Evolutionary conservation across 495 filamentous ascomycete genomes (phyloP).

Genomic region (Daldinia loculata): DNA sequence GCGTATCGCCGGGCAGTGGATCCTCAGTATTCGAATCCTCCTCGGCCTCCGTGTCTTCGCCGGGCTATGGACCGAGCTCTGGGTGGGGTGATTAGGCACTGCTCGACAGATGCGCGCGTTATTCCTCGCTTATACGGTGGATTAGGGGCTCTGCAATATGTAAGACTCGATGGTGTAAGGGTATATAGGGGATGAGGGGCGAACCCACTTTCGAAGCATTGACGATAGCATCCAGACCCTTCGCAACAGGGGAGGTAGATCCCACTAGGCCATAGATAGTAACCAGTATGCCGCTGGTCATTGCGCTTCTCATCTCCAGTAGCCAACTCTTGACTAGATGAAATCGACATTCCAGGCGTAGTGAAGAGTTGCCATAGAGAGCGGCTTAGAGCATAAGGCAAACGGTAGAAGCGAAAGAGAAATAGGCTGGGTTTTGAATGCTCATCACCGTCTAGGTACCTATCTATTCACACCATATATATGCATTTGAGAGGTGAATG

Average conservation of each 20-base stretch:
- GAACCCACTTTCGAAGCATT: slow-evolving; percentile 10
- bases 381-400: not conserved
- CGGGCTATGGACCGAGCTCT: not conserved
- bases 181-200: not conserved
- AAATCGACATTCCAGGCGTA: not conserved
- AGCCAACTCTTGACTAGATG: not conserved
- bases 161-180: not conserved
- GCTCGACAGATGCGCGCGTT: not conserved
- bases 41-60: not conserved
- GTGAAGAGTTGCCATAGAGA: not conserved
- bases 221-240: not conserved
- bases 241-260: not conserved
- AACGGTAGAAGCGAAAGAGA: not conserved
- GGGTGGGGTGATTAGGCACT: not conserved
- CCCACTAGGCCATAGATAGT: not conserved
- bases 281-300: not conserved
- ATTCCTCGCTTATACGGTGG: not conserved
- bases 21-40: not conserved
- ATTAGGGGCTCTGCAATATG: not conserved
- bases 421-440: no score
- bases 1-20: not conserved
- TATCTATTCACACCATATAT: no score
- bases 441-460: no score
- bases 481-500: no score
- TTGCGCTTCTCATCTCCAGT: slow-evolving; percentile 8